phyloP scores from a whole-genome alignment of 805 yeast species.

The Lachancea quebecensis region DNA sequence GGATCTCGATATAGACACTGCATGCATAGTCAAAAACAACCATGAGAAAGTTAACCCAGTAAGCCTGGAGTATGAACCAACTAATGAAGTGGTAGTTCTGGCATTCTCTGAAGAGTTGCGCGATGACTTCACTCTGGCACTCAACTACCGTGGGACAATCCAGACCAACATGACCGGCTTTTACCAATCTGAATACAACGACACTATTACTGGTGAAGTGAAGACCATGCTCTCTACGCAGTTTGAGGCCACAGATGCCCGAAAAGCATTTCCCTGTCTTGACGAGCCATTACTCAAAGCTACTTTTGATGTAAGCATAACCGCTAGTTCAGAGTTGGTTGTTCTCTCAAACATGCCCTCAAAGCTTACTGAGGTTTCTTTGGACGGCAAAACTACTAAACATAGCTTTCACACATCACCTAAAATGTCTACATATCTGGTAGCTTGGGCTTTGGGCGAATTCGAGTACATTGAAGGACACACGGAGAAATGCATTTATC shows the following conservation, averaged over 20 bases:
- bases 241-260: conserved; percentile 72
- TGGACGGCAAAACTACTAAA: conserved; percentile 35
- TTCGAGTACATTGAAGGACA: conserved; percentile 52
- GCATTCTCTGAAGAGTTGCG: conserved; percentile 35
- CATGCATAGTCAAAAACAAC: conserved; percentile 22
- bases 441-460: conserved; percentile 69
- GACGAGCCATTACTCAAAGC: conserved; percentile 72
- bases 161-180: conserved; percentile 71
- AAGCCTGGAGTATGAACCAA: conserved; percentile 27
- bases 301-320: conserved; percentile 49
- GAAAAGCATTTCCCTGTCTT: conserved; percentile 70
- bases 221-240: conserved; percentile 28
- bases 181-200: conserved; percentile 56
- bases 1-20: conserved; percentile 33
- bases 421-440: conserved; percentile 64
- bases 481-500: conserved; percentile 28
- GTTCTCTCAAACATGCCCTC: conserved; percentile 66
- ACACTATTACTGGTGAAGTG: conserved; percentile 32
- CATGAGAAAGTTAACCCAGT: not conserved
- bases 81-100: conserved; percentile 47
- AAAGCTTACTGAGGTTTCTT: conserved; percentile 32
- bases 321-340: conserved; percentile 45
- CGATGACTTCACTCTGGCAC: conserved; percentile 41
- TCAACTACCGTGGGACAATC: conserved; percentile 49
- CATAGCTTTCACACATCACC: conserved; percentile 60